Evolutionary conservation across 1,139 yeast genomes (phyloP).

Genomic region (Hemisphaericaspora xylanilytica): DNA sequence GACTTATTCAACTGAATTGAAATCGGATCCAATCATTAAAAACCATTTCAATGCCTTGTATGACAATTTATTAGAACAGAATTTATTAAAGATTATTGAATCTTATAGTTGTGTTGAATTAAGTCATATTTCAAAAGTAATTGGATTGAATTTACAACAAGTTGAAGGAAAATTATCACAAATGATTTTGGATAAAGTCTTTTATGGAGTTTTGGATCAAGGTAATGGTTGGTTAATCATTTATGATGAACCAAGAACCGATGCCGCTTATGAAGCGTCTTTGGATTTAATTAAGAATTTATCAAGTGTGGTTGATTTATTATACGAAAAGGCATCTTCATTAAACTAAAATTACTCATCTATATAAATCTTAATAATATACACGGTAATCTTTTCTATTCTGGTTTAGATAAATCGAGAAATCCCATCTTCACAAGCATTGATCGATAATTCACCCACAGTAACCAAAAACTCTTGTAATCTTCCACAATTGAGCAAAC

Average conservation of each 20-base stretch:
- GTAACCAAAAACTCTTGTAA: constrained; percentile 58
- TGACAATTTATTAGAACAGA: constrained; percentile 90
- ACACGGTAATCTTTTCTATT: too few species aligned
- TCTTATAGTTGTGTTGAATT: constrained; percentile 95
- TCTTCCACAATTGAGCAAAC: constrained; percentile 62
- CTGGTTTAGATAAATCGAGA: constrained; percentile 22
- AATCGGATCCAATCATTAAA: constrained; percentile 84
- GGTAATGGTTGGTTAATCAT: constrained; percentile 97
- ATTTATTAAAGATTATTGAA: constrained; percentile 89
- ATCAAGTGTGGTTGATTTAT: constrained; percentile 83
- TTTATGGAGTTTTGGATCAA: constrained; percentile 94
- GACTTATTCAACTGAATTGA: constrained; percentile 70
- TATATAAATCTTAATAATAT: too few species aligned
- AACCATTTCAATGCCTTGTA: constrained; percentile 91
- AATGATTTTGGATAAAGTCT: constrained; percentile 93
- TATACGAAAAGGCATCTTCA: constrained; percentile 90
- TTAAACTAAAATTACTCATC: constrained; percentile 55
- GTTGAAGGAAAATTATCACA: constrained; percentile 94
- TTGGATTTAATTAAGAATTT: constrained; percentile 83
- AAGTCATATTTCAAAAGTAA: constrained; percentile 79
- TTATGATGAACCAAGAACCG: constrained; percentile 85
- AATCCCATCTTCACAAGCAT: constrained; percentile 41
- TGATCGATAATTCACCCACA: constrained; percentile 56
- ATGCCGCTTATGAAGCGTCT: constrained; percentile 86
- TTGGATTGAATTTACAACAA: constrained; percentile 84